These are phyloP conservation scores for Tricholomella constricta DNA, from an alignment of 768 basidiomycete genomes.

Conservation along the genomic window DNA sequence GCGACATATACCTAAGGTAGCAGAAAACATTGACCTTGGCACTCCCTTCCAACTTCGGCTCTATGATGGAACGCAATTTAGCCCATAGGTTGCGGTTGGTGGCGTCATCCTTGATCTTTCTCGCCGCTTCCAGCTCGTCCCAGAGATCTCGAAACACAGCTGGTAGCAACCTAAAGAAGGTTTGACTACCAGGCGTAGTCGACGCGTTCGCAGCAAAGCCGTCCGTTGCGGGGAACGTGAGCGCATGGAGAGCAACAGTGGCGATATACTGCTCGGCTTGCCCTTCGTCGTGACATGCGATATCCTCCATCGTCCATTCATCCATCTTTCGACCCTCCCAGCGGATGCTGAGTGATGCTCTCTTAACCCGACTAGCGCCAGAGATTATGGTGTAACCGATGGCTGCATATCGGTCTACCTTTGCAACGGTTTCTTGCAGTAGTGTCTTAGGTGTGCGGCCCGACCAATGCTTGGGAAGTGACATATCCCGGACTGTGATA, in stretches of 20 bases:
- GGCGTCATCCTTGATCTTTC: constrained; percentile 61
- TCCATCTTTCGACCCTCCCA: constrained; percentile 66
- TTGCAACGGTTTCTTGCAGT: constrained; percentile 67
- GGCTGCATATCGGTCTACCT: constrained; percentile 73
- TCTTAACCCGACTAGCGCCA: constrained; percentile 70
- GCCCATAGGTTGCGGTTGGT: constrained; percentile 74
- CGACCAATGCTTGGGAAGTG: constrained; percentile 81
- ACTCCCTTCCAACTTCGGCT: constrained; percentile 51
- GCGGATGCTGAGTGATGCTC: constrained; percentile 69
- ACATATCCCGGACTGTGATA: constrained; percentile 67
- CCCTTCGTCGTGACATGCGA: constrained; percentile 72
- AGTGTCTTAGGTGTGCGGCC: constrained; percentile 78
- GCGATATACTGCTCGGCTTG: constrained; percentile 94
- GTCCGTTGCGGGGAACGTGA: constrained; percentile 63
- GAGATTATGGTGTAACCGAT: constrained; percentile 69
- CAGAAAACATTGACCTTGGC: constrained; percentile 38
- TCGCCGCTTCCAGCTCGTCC: constrained; percentile 77
- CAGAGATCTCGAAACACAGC: constrained; percentile 85
- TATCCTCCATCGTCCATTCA: constrained; percentile 81
- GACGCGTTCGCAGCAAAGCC: constrained; percentile 63
- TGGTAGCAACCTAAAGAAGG: constrained; percentile 81
- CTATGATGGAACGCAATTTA: constrained; percentile 63
- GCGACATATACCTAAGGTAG: not conserved
- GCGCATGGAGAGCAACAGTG: constrained; percentile 78
- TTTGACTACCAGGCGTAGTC: constrained; percentile 47